Evolutionary conservation across 768 basidiomycete species (phyloP), one percentile per base, ranked within the genome.

Genomic region (Floccularia luteovirens): DNA sequence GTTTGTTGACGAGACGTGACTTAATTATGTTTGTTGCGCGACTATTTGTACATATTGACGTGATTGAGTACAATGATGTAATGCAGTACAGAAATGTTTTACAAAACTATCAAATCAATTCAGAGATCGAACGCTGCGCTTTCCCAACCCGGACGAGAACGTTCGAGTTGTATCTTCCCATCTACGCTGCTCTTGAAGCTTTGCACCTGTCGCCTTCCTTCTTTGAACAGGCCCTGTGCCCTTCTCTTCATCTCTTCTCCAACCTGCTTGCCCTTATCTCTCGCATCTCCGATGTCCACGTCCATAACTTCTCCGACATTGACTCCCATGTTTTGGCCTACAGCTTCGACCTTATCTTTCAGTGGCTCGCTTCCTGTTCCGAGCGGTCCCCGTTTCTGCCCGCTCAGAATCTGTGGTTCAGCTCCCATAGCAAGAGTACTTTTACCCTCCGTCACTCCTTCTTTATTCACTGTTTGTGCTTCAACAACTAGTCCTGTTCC

Each of bases 331-430:
- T 63, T 61, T 35, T 51, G 47, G 6, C 58, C 63, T 0, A 49
- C 53, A 4, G 67, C 50, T 40, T 49, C 46, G 12, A 65, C 42
- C 3, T 58, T 63, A 38, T 74, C 62, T 31, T 44, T 53, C 2
- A 74, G 33, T 8, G 55, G 54, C 47, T 65, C 70, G 2, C 76
- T 66, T 3, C 65, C 66, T 1, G 64, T 76, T 2, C 77, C 83
- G 24, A 77, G 50, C 0, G 84, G 84, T 0, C 83, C 84, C 2
- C 63, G 68, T 66, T 87, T 84, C 45, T 78, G 72, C 0, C 81
- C 78, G 20, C 72, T 58, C 21, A 87, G 56, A 23, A 87, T 74
- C 63, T 87, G 84, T 24, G 84, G 84, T 57, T 82, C 82, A 4
- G 72, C 79, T 2, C 84, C 84, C 62, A 86, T 60, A 0, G 82